These are phyloP conservation scores for Pseudocercospora cruenta DNA, from an alignment of 2,329 filamentous ascomycete genomes.

Conservation along the genomic window DNA sequence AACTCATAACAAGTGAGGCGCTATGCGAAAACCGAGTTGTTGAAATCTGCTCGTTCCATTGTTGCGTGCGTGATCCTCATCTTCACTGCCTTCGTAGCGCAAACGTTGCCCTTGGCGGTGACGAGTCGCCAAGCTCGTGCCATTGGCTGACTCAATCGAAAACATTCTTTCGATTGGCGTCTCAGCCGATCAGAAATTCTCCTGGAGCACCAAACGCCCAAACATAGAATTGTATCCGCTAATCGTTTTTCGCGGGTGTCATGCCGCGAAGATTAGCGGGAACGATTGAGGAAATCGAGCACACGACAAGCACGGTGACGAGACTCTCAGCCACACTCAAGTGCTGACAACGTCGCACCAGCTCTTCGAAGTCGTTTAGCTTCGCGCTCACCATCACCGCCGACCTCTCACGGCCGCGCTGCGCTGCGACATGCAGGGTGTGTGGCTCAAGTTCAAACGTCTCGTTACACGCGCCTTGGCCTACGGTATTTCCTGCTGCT, in stretches of 20 bases:
- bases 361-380: background rate
- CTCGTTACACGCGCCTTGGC: background rate
- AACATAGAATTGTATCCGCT: background rate
- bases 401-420: background rate
- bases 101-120: background rate
- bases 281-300: background rate
- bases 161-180: background rate
- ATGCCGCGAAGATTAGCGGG: background rate
- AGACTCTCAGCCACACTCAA: background rate
- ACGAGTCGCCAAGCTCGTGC: background rate
- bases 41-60: background rate
- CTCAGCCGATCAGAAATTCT: background rate
- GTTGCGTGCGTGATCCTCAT: background rate
- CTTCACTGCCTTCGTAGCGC: background rate
- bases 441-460: slow-evolving; percentile 1
- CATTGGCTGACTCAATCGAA: background rate
- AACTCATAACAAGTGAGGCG: background rate
- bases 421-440: slow-evolving; percentile 3
- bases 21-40: background rate
- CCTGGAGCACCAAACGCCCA: background rate
- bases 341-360: slow-evolving; percentile 2
- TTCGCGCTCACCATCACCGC: background rate
- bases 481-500: background rate
- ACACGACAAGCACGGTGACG: too few relatives aligned
- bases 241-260: background rate